These are phyloP conservation scores for Panellus pusillus DNA, from an alignment of 768 basidiomycete genomes.

Conservation along the genomic window DNA sequence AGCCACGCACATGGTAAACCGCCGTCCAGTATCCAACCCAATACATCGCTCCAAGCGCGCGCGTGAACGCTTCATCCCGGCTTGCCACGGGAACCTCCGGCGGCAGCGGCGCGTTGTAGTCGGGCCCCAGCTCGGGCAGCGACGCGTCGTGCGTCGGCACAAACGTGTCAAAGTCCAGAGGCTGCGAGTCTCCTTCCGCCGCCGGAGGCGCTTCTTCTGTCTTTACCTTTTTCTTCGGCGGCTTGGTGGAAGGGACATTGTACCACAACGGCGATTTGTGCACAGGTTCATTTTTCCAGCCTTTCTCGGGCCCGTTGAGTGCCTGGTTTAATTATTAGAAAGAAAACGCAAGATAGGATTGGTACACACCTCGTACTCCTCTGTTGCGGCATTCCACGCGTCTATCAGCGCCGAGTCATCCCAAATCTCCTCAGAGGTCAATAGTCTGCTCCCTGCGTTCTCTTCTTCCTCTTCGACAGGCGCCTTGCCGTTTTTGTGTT, in stretches of 20 bases:
- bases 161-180: constrained; percentile 69
- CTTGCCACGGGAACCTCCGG: constrained; percentile 43
- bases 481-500: constrained; percentile 19
- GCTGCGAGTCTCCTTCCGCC: constrained; percentile 52
- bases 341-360: background rate
- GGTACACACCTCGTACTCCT: constrained; percentile 67
- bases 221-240: constrained; percentile 27
- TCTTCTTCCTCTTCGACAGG: constrained; percentile 36
- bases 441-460: constrained; percentile 57
- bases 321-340: constrained; percentile 25
- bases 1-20: constrained; percentile 66
- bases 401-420: constrained; percentile 81
- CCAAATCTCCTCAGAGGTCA: constrained; percentile 79
- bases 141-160: constrained; percentile 68
- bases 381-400: constrained; percentile 83
- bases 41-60: constrained; percentile 78
- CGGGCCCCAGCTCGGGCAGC: constrained; percentile 25
- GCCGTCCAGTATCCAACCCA: constrained; percentile 90
- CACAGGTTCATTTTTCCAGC: constrained; percentile 70
- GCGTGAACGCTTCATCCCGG: constrained; percentile 75
- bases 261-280: constrained; percentile 85
- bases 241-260: constrained; percentile 52
- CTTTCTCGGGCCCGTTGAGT: constrained; percentile 65
- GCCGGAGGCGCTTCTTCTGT: constrained; percentile 6
- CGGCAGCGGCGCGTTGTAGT: constrained; percentile 31